A percentile compares a stretch with the other conserved stretches of the same genome.
Evolutionary conservation across 345 rosid genomes (phyloP).

Genomic region (Populus euphratica): DNA sequence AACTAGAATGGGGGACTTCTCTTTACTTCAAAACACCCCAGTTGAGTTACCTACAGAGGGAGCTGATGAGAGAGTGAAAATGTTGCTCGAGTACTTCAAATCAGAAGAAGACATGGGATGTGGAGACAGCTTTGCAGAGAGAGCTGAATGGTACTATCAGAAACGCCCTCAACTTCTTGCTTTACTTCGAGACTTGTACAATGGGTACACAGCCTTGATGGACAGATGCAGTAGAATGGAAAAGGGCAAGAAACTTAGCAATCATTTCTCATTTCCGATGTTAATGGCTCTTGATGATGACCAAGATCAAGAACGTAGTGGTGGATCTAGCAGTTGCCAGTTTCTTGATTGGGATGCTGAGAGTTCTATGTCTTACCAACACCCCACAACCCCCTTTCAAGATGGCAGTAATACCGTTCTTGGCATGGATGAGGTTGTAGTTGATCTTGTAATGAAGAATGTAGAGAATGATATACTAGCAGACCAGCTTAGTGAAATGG

Average conservation of each 20-base stretch:
- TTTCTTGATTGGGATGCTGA: slow-evolving; percentile 37
- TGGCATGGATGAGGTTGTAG: slow-evolving; percentile 37
- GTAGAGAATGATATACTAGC: slow-evolving; percentile 49
- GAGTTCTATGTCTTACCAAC: slow-evolving; percentile 48
- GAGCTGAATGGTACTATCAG: slow-evolving; percentile 70
- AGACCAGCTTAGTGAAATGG: slow-evolving; percentile 38
- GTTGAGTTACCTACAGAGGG: slow-evolving; percentile 8
- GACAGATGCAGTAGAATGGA: slow-evolving; percentile 36
- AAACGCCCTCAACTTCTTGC: slow-evolving; percentile 58
- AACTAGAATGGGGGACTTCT: background rate
- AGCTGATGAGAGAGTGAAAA: slow-evolving; percentile 49
- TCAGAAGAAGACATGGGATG: slow-evolving; percentile 30
- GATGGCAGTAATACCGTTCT: background rate
- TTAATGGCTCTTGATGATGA: background rate
- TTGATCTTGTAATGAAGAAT: slow-evolving; percentile 44
- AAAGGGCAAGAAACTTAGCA: slow-evolving; percentile 2
- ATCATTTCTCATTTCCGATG: background rate
- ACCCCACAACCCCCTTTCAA: slow-evolving; percentile 12
- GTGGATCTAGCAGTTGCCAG: slow-evolving; percentile 9
- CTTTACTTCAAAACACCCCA: background rate
- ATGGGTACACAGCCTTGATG: slow-evolving; percentile 43
- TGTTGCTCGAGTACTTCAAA: slow-evolving; percentile 18
- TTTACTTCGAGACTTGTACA: slow-evolving; percentile 60
- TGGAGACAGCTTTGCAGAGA: slow-evolving; percentile 55
- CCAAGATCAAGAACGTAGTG: slow-evolving; percentile 13